Evolutionary conservation across 805 yeast genomes (phyloP).

Genomic region (Suhomyces vadensis): DNA sequence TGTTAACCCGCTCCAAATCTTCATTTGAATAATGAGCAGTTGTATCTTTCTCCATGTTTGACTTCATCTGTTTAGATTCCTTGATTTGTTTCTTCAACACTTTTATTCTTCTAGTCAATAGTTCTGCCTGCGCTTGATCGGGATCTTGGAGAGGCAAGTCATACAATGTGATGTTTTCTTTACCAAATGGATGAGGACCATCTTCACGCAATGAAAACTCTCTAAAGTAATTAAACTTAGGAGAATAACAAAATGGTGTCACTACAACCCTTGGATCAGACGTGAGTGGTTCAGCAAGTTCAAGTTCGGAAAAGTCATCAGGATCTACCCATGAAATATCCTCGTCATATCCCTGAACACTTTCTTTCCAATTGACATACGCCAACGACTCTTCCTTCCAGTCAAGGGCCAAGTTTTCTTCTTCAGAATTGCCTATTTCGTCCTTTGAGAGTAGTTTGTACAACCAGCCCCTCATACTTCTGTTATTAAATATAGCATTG

Average conservation of each 20-base stretch:
- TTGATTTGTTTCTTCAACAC: constrained; percentile 17
- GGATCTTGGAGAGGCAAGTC: constrained; percentile 54
- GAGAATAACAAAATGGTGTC: constrained; percentile 52
- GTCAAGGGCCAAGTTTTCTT: not conserved
- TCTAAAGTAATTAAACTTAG: constrained; percentile 61
- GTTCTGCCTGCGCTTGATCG: constrained; percentile 50
- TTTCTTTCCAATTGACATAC: constrained; percentile 22
- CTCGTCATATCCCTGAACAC: constrained; percentile 26
- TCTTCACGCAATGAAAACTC: constrained; percentile 47
- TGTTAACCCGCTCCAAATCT: constrained; percentile 4
- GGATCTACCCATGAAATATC: constrained; percentile 65
- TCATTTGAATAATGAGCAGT: constrained; percentile 12
- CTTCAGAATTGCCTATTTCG: not conserved
- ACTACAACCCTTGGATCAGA: constrained; percentile 45
- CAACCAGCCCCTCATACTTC: constrained; percentile 36
- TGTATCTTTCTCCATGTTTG: not conserved
- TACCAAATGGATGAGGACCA: constrained; percentile 59
- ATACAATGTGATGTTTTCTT: constrained; percentile 66
- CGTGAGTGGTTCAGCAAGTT: constrained; percentile 44
- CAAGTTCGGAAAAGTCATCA: constrained; percentile 75
- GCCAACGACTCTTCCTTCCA: not conserved
- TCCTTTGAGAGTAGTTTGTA: not conserved
- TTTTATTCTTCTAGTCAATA: constrained; percentile 33
- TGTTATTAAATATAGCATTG: constrained; percentile 62
- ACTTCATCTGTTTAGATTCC: constrained; percentile 2